Evolutionary conservation across 768 basidiomycete genomes (phyloP).

Genomic region (Coprinellus micaceus): DNA sequence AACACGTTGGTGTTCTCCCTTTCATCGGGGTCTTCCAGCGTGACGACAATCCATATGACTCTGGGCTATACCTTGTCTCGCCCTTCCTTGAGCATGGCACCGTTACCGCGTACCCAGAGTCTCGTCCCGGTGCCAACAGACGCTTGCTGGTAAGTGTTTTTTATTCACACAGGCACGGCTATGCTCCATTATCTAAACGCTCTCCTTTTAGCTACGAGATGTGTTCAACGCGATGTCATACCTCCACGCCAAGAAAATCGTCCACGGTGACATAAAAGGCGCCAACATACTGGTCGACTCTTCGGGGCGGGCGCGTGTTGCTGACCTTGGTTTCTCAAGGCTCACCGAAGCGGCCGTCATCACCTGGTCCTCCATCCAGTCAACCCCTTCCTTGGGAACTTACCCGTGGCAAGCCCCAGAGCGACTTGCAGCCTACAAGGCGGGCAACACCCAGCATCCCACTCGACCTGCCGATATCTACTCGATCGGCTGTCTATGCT

Average conservation of each 20-base stretch:
- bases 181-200: neutral
- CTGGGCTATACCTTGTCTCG: neutral
- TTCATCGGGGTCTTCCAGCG: no score
- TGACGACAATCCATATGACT: no score
- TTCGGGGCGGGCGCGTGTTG: neutral
- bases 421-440: neutral
- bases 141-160: neutral
- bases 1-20: no score
- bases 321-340: neutral
- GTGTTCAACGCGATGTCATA: slow-evolving; percentile 9
- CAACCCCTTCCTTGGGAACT: neutral
- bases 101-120: neutral
- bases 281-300: neutral
- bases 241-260: slow-evolving; percentile 8
- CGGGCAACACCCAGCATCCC: neutral
- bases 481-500: neutral
- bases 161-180: neutral
- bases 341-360: neutral
- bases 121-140: neutral
- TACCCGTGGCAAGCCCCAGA: neutral
- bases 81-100: neutral
- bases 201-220: slow-evolving; percentile 2
- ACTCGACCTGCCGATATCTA: neutral
- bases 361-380: neutral
- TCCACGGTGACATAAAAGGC: slow-evolving; percentile 14